Evolutionary conservation across 73 alveolate species (phyloP), one percentile per base, ranked within the genome.

Genomic region (Urostyla sp.): DNA sequence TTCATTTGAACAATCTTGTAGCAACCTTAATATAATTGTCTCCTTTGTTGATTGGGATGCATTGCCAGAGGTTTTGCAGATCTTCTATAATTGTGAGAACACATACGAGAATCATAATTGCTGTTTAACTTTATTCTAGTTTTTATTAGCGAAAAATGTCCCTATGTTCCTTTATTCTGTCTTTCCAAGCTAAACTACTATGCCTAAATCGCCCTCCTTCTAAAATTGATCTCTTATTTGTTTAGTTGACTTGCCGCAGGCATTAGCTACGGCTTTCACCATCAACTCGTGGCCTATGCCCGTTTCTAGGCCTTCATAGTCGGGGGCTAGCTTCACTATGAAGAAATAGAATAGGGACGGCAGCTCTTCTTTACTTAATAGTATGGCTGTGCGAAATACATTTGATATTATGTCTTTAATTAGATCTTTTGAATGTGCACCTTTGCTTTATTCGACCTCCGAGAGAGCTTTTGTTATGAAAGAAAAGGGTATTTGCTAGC

Each of bases 251-350:
- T 84, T 85, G 4, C 99, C 99, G 23, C 95, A 87, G 6, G 96
- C 97, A 77, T 90, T 90, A 44, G 97, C 95, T 0, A 95, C 97
- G 13, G 98, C 94, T 63, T 95, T 97, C 46, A 89, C 81, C 15
- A 95, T 81, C 26, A 94, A 84, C 88, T 95, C 98, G 40, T 92
- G 82, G 5, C 99, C 99, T 46, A 97, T 90, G 1, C 99, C 99
- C 38, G 97, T 88, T 78, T 97, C 99, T 49, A 90, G 88, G 16
- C 95, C 94, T 49, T 89, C 94, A 86, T 95, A 96, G 59, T 95
- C 99, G 13, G 99, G 99, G 5, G 96, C 99, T 26, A 97, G 92
- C 90, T 92, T 95, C 6, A 95, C 88, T 63, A 93, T 87, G 86
- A 97, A 90, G 91, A 97, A 95, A 72, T 95, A 94, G 58, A 92